Percentiles rank a stretch among this genome's conserved stretches.
These are phyloP conservation scores for Odonthalia washingtoniensis DNA, from an alignment of 31 red algal species.

Conservation along the genomic window DNA sequence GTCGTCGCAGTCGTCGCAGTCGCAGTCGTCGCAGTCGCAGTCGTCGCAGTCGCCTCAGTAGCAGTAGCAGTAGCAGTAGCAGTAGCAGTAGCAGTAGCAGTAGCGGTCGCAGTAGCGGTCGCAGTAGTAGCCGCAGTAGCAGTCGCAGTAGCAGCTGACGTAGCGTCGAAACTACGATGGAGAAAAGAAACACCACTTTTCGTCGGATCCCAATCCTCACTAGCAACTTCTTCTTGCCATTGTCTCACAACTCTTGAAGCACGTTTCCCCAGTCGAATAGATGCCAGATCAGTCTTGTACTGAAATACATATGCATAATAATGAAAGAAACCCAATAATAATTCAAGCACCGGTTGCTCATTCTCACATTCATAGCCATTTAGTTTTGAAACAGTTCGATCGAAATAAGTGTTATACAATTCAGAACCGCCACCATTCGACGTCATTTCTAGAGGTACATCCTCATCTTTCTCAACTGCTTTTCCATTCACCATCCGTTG, in stretches of 20 bases:
- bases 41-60: constrained; percentile 1
- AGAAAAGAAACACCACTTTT: constrained; percentile 45
- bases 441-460: constrained; percentile 50
- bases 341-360: constrained; percentile 59
- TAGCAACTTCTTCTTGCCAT: constrained; percentile 86
- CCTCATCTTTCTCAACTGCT: constrained; percentile 16
- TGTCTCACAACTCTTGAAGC: constrained; percentile 47
- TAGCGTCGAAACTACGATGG: constrained; percentile 31
- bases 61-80: background rate
- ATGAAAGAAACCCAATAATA: constrained; percentile 93
- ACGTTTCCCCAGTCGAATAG: constrained; percentile 74
- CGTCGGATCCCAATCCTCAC: constrained; percentile 65
- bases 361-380: constrained; percentile 62
- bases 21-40: constrained; percentile 1
- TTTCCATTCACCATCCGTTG: constrained; percentile 82
- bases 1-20: background rate
- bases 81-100: background rate
- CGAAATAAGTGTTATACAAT: constrained; percentile 90
- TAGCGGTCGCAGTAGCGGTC: background rate
- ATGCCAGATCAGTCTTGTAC: constrained; percentile 78
- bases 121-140: constrained; percentile 4
- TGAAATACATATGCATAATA: constrained; percentile 87
- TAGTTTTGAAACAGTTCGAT: constrained; percentile 65
- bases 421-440: constrained; percentile 45
- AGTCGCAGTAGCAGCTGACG: constrained; percentile 43